A percentile compares a stretch with the other conserved stretches of the same genome.
These are phyloP conservation scores for Lodderomyces orthopsilosis DNA, from an alignment of 1,139 yeast species.

Conservation along the genomic window DNA sequence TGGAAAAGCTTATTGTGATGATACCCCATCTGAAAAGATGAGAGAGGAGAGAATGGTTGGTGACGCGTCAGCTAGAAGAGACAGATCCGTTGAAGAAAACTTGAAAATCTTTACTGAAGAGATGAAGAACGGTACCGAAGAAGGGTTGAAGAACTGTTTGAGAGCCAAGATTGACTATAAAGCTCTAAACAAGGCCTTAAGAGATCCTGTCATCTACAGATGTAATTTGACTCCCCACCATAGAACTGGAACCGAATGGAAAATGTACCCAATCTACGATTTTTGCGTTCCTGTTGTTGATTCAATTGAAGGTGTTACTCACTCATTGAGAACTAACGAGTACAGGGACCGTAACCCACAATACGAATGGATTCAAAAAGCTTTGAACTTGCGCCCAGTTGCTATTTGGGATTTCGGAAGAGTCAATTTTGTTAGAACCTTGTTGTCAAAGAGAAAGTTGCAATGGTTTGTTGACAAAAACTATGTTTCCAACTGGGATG, in stretches of 20 bases:
- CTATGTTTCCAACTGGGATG: constrained; percentile 91
- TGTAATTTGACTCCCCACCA: constrained; percentile 96
- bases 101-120: constrained; percentile 79
- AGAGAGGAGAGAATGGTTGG: constrained; percentile 99
- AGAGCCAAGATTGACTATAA: constrained; percentile 94
- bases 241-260: constrained; percentile 90
- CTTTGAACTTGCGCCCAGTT: constrained; percentile 80
- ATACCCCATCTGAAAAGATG: constrained; percentile 90
- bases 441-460: constrained; percentile 91
- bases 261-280: constrained; percentile 95
- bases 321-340: constrained; percentile 94
- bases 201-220: constrained; percentile 97
- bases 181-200: constrained; percentile 85
- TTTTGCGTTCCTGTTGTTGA: constrained; percentile 98
- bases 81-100: constrained; percentile 87
- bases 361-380: constrained; percentile 90
- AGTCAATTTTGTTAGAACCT: constrained; percentile 91
- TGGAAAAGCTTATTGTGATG: constrained; percentile 96
- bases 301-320: constrained; percentile 93
- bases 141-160: constrained; percentile 82
- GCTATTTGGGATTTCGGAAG: constrained; percentile 97
- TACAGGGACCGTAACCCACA: constrained; percentile 98
- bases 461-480: constrained; percentile 97
- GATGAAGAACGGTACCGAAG: constrained; percentile 91
- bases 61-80: constrained; percentile 85